phyloP scores from a whole-genome alignment of 2,329 filamentous ascomycete species.

The Colletotrichum tofieldiae region DNA sequence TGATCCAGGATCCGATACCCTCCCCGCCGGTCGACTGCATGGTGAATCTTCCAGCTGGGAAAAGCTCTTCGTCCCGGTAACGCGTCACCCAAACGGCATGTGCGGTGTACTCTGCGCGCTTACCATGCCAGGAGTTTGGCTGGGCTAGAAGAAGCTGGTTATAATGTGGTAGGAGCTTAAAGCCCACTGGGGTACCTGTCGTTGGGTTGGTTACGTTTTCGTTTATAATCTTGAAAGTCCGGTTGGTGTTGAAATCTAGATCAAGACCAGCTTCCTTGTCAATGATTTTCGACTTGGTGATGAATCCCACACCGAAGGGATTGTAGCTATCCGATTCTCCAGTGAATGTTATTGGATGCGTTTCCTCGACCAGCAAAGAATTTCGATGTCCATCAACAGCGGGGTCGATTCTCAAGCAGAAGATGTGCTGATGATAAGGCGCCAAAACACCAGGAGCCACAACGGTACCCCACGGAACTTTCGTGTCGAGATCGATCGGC shows the following conservation, averaged over 20 bases:
- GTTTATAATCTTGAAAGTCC: slow-evolving; percentile 66
- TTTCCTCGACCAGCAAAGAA: slow-evolving; percentile 61
- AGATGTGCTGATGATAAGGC: slow-evolving; percentile 79
- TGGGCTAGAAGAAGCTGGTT: slow-evolving; percentile 64
- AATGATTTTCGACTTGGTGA: slow-evolving; percentile 60
- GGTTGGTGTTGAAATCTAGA: slow-evolving; percentile 65
- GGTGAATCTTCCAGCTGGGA: slow-evolving; percentile 59
- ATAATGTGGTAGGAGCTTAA: slow-evolving; percentile 60
- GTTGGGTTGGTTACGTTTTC: slow-evolving; percentile 58
- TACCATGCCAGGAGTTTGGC: slow-evolving; percentile 56
- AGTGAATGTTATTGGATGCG: slow-evolving; percentile 59
- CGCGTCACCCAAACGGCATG: slow-evolving; percentile 64
- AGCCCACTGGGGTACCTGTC: slow-evolving; percentile 61
- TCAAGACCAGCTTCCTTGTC: slow-evolving; percentile 63
- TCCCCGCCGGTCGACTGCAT: slow-evolving; percentile 64
- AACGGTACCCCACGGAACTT: slow-evolving; percentile 72
- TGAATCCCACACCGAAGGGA: slow-evolving; percentile 66
- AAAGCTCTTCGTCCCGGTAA: slow-evolving; percentile 60
- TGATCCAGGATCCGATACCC: slow-evolving; percentile 58
- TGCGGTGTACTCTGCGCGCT: slow-evolving; percentile 59
- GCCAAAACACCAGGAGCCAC: slow-evolving; percentile 75
- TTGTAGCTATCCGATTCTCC: slow-evolving; percentile 53
- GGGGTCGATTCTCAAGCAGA: slow-evolving; percentile 76
- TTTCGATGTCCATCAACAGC: slow-evolving; percentile 74
- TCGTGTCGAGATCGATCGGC: slow-evolving; percentile 68